Conservation (phyloP, 2,329 filamentous ascomycete genomes). For the Stachybotrys chlorohalonatus region DNA sequence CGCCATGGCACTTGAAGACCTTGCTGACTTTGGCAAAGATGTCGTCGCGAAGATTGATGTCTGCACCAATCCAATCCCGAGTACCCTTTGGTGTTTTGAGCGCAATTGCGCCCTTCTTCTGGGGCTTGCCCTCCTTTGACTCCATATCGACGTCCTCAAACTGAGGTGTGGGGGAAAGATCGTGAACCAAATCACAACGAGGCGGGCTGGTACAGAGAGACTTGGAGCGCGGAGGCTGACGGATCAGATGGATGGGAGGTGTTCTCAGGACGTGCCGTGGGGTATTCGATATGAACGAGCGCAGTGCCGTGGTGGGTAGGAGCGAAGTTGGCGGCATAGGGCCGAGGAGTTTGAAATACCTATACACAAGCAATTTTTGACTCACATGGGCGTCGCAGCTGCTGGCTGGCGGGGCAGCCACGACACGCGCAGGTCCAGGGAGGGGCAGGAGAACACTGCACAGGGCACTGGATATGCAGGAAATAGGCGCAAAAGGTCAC, state of each 20-base stretch:
- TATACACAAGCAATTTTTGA: neutral
- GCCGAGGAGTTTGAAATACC: neutral
- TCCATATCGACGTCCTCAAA: neutral
- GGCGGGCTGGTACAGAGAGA: neutral
- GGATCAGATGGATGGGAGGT: neutral
- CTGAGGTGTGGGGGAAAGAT: neutral
- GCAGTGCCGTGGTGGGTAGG: neutral
- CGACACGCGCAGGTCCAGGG: neutral
- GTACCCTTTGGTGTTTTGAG: slow-evolving; percentile 89
- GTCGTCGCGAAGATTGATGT: slow-evolving; percentile 72
- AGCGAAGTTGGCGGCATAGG: neutral
- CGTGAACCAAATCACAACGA: neutral
- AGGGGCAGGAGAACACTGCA: neutral
- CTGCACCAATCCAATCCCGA: slow-evolving; percentile 51
- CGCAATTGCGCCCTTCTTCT: slow-evolving; percentile 10
- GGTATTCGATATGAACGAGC: neutral
- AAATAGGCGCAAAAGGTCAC: neutral
- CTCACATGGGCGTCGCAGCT: neutral
- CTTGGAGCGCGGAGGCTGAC: neutral
- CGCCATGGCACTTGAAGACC: slow-evolving; percentile 79
- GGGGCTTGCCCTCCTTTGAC: slow-evolving; percentile 50
- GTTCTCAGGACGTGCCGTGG: neutral
- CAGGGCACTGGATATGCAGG: neutral
- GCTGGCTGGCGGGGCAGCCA: neutral
- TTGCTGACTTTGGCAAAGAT: slow-evolving; percentile 69